Conservation (phyloP, 768 basidiomycete species). For the Mycena vulgaris region DNA sequence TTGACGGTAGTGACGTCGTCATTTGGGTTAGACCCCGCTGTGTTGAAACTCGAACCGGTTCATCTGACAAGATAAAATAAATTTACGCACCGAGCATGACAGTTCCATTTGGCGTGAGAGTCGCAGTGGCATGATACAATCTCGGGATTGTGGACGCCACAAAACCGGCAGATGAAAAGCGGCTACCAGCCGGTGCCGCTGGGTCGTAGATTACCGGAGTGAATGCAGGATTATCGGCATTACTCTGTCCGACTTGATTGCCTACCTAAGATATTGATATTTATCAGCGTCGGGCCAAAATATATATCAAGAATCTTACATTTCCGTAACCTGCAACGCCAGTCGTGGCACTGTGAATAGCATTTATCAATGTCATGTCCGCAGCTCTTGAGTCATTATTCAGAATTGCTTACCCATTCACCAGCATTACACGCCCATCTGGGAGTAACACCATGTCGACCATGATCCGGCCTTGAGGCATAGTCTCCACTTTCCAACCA, state of each 20-base stretch:
- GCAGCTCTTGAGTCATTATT: neutral
- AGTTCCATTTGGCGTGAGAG: constrained; percentile 49
- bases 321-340: constrained; percentile 59
- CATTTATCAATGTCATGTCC: neutral
- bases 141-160: constrained; percentile 49
- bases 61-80: neutral
- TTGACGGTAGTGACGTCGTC: constrained; percentile 38
- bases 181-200: constrained; percentile 45
- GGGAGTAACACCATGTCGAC: constrained; percentile 55
- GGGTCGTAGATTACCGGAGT: constrained; percentile 53
- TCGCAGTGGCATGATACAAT: constrained; percentile 54
- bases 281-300: neutral
- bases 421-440: constrained; percentile 58
- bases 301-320: constrained; percentile 31
- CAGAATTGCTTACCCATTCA: constrained; percentile 50
- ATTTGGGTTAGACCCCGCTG: constrained; percentile 66
- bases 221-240: constrained; percentile 55
- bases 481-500: constrained; percentile 63
- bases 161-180: constrained; percentile 50
- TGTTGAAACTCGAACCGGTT: constrained; percentile 10
- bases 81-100: constrained; percentile 44
- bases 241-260: constrained; percentile 53
- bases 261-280: constrained; percentile 45
- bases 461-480: constrained; percentile 59
- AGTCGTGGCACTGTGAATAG: constrained; percentile 44